phyloP scores from a whole-genome alignment of 768 basidiomycete genomes.

The Cystofilobasidium ferigula region DNA sequence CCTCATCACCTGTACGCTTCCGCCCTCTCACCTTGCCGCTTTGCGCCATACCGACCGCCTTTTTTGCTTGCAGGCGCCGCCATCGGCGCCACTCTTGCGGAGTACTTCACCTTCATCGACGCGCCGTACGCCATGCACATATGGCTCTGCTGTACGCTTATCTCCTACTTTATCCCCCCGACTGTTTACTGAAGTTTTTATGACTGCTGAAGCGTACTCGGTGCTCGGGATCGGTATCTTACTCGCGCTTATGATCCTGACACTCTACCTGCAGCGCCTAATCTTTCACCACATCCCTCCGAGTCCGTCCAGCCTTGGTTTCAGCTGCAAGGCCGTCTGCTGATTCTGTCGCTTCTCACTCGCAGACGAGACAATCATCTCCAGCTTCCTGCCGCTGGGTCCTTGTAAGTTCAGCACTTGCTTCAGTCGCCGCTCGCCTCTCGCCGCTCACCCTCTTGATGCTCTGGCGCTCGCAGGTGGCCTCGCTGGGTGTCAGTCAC shows the following conservation, averaged over 20 bases:
- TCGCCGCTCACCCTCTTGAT: background rate
- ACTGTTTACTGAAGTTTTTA: background rate
- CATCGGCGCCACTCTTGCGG: slow-evolving; percentile 27
- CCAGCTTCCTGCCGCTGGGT: slow-evolving; percentile 28
- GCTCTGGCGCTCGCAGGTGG: background rate
- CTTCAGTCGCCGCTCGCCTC: too few relatives aligned
- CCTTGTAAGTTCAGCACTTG: slow-evolving; percentile 14
- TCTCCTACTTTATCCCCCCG: background rate
- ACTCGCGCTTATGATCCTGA: slow-evolving; percentile 24
- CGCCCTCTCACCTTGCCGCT: background rate
- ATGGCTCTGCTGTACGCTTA: slow-evolving; percentile 16
- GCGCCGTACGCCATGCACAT: slow-evolving; percentile 24
- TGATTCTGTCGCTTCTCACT: background rate
- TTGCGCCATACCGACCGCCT: background rate
- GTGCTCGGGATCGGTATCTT: slow-evolving; percentile 17
- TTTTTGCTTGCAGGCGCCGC: slow-evolving; percentile 11
- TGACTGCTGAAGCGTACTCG: slow-evolving; percentile 4
- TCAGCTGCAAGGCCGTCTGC: too few relatives aligned
- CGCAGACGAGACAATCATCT: slow-evolving; percentile 27
- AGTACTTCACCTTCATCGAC: slow-evolving; percentile 14
- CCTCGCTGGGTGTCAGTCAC: background rate
- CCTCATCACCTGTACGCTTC: slow-evolving; percentile 16
- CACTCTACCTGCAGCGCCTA: slow-evolving; percentile 26
- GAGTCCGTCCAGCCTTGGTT: background rate
- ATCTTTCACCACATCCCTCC: slow-evolving; percentile 29